phyloP scores from a whole-genome alignment of 169 alveolate species.

The Perkinsus olseni region DNA sequence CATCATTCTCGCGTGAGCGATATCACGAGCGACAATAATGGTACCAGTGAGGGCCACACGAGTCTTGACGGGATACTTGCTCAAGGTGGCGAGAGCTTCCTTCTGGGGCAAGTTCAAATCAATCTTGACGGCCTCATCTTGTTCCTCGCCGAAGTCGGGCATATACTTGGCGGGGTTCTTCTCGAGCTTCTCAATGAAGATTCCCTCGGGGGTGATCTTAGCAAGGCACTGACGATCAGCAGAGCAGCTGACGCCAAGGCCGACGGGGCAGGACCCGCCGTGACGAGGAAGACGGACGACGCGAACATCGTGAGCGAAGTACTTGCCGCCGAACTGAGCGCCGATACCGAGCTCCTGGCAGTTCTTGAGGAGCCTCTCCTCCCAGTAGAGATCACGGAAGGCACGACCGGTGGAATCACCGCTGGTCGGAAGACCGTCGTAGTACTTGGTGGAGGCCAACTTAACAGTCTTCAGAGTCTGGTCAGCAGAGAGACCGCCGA shows the following conservation, averaged over 20 bases:
- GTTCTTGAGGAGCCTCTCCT: slow-evolving; percentile 21
- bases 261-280: slow-evolving; percentile 79
- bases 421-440: slow-evolving; percentile 56
- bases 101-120: slow-evolving; percentile 62
- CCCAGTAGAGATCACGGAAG: slow-evolving; percentile 63
- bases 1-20: slow-evolving; percentile 69
- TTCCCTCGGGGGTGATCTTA: slow-evolving; percentile 43
- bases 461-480: slow-evolving; percentile 72
- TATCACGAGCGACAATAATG: slow-evolving; percentile 74
- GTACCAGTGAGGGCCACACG: slow-evolving; percentile 51
- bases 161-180: slow-evolving; percentile 63
- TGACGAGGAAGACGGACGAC: slow-evolving; percentile 75
- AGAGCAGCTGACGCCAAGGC: slow-evolving; percentile 79
- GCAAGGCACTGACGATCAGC: slow-evolving; percentile 75
- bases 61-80: slow-evolving; percentile 55
- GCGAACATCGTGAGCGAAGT: slow-evolving; percentile 77
- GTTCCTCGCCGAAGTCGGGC: slow-evolving; percentile 1
- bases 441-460: slow-evolving; percentile 65
- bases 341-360: slow-evolving; percentile 68
- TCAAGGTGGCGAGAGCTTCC: slow-evolving; percentile 30
- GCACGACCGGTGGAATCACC: slow-evolving; percentile 64
- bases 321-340: slow-evolving; percentile 82
- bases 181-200: slow-evolving; percentile 65
- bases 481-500: slow-evolving; percentile 76
- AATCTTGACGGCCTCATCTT: slow-evolving; percentile 40